Evolutionary conservation across 345 rosid genomes (phyloP).

Genomic region (Cardamine chenopodiifolia): DNA sequence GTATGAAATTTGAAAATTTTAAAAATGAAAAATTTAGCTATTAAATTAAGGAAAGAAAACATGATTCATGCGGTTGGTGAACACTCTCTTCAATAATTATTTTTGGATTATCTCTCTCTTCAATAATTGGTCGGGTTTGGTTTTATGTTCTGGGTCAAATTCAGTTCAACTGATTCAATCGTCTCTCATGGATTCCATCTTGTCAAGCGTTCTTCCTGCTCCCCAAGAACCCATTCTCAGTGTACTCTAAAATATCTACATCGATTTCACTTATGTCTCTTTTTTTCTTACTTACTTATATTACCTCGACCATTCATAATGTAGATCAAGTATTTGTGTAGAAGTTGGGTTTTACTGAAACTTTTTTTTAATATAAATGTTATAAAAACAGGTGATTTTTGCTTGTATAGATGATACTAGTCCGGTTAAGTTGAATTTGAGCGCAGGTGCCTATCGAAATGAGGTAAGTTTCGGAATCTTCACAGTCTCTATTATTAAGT

Average conservation of each 20-base stretch:
- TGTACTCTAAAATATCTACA: conserved; percentile 31
- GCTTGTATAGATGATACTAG: conserved; percentile 81
- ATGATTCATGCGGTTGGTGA: neutral
- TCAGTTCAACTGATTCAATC: neutral
- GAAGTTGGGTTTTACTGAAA: neutral
- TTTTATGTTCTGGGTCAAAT: neutral
- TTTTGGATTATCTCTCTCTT: too few species aligned
- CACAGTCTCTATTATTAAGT: neutral
- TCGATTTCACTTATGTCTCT: neutral
- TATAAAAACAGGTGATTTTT: conserved; percentile 58
- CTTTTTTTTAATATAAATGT: neutral
- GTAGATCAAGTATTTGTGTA: neutral
- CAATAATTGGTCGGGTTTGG: too few species aligned
- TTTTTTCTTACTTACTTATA: neutral
- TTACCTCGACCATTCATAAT: neutral
- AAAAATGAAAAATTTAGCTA: too few species aligned
- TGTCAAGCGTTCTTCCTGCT: conserved; percentile 46
- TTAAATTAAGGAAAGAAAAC: too few species aligned
- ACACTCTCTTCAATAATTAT: neutral
- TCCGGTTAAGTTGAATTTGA: conserved; percentile 72
- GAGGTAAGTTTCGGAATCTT: conserved; percentile 55
- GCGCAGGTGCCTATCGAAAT: conserved; percentile 75
- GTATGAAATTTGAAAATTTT: too few species aligned
- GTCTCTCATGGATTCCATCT: conserved; percentile 47
- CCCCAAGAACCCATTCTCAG: conserved; percentile 62